phyloP scores from a whole-genome alignment of 306 rosid genomes.

The Prunus mira region DNA sequence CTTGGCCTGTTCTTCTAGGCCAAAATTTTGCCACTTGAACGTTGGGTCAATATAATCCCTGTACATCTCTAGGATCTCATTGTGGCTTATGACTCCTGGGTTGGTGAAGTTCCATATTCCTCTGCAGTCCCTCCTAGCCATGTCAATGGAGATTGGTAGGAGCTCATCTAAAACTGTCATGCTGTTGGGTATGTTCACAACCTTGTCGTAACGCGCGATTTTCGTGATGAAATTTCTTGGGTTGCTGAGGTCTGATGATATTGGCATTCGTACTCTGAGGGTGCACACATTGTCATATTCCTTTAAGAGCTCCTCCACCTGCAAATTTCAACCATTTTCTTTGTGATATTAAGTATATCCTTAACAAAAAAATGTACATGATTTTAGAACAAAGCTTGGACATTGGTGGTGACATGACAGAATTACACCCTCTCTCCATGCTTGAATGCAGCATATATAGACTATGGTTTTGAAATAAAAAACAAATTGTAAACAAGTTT shows the following conservation, averaged over 20 bases:
- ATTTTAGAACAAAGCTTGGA: background rate
- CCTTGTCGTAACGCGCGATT: conserved; percentile 54
- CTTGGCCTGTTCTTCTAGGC: conserved; percentile 62
- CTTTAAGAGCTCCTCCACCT: conserved; percentile 64
- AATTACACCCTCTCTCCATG: no score
- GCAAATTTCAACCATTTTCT: conserved; percentile 1
- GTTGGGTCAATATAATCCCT: conserved; percentile 54
- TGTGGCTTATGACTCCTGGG: conserved; percentile 73
- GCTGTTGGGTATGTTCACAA: conserved; percentile 71
- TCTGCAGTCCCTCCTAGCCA: conserved; percentile 58
- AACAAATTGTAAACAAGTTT: background rate
- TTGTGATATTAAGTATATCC: no score
- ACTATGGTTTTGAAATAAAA: background rate
- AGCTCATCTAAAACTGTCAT: conserved; percentile 78
- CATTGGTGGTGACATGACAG: background rate
- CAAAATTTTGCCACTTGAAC: conserved; percentile 59
- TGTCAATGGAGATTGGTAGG: conserved; percentile 61
- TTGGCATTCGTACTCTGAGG: conserved; percentile 72
- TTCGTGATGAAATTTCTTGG: conserved; percentile 78
- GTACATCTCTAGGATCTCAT: conserved; percentile 59
- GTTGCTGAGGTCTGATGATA: conserved; percentile 67
- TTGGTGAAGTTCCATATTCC: conserved; percentile 87
- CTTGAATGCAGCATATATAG: background rate
- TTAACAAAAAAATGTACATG: background rate
- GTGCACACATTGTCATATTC: conserved; percentile 61